These are phyloP conservation scores for Ophiostoma sp. DNA, from an alignment of 2,329 filamentous ascomycete genomes.

Conservation along the genomic window DNA sequence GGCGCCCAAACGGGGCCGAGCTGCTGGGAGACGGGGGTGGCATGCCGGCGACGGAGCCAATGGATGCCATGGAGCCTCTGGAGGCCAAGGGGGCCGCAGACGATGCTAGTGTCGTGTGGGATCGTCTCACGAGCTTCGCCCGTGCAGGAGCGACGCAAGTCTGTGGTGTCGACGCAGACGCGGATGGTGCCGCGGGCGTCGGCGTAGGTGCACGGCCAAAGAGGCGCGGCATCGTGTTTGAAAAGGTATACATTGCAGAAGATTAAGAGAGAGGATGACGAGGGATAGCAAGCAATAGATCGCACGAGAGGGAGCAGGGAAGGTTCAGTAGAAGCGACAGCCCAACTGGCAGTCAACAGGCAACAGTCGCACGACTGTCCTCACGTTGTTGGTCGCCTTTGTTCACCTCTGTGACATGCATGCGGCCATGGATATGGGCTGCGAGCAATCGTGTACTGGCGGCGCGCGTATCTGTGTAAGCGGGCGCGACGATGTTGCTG, in stretches of 20 bases:
- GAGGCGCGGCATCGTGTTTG: slow-evolving; percentile 22
- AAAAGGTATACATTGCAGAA: slow-evolving; percentile 12
- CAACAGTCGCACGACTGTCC: neutral
- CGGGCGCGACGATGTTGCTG: neutral
- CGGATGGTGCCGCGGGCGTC: neutral
- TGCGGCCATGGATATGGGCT: neutral
- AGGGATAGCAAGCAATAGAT: neutral
- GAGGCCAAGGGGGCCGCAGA: neutral
- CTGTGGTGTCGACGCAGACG: neutral
- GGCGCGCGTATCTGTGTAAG: neutral
- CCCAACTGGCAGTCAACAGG: neutral
- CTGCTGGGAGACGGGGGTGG: neutral
- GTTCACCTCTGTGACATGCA: neutral
- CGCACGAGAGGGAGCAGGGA: neutral
- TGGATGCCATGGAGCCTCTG: neutral
- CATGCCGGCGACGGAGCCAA: neutral
- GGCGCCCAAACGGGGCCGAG: neutral
- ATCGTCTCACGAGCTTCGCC: slow-evolving; percentile 17
- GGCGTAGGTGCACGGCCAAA: slow-evolving; percentile 22
- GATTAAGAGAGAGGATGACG: neutral
- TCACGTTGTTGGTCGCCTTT: neutral
- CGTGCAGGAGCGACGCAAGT: slow-evolving; percentile 1
- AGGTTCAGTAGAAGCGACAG: neutral
- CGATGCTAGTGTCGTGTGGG: slow-evolving; percentile 1
- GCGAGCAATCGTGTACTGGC: neutral